Conservation (phyloP, 2,329 filamentous ascomycete species). For the Fusarium temperatum region DNA sequence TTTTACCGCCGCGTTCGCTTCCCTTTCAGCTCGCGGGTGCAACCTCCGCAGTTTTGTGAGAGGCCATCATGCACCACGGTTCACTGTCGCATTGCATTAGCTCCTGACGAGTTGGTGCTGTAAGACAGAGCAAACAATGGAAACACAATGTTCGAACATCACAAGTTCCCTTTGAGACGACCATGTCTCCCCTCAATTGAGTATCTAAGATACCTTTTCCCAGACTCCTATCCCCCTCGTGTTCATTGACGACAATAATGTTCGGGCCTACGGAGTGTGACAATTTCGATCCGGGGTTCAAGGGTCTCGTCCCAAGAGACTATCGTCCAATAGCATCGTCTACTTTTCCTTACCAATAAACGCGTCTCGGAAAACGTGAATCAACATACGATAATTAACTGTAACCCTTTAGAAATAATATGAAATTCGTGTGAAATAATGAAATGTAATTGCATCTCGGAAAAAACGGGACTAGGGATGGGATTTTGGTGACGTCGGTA, state of each 20-base stretch:
- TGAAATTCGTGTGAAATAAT: neutral
- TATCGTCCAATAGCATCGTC: slow-evolving; percentile 2
- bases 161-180: neutral
- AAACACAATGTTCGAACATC: neutral
- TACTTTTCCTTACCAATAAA: slow-evolving; percentile 22
- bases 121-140: neutral
- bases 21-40: slow-evolving; percentile 6
- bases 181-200: neutral
- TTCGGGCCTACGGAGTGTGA: neutral
- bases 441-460: neutral
- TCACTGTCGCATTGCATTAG: slow-evolving; percentile 15
- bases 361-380: slow-evolving; percentile 23
- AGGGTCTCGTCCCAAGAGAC: slow-evolving; percentile 18
- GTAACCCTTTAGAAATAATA: neutral
- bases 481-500: slow-evolving; percentile 16
- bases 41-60: slow-evolving; percentile 15
- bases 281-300: slow-evolving; percentile 6
- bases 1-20: slow-evolving; percentile 9
- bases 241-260: neutral
- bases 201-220: neutral
- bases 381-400: neutral
- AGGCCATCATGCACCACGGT: slow-evolving; percentile 4
- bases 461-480: neutral
- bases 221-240: neutral
- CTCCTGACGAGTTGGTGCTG: neutral